phyloP scores from a whole-genome alignment of 2,329 filamentous ascomycete genomes.

The Fusarium mexicanum region DNA sequence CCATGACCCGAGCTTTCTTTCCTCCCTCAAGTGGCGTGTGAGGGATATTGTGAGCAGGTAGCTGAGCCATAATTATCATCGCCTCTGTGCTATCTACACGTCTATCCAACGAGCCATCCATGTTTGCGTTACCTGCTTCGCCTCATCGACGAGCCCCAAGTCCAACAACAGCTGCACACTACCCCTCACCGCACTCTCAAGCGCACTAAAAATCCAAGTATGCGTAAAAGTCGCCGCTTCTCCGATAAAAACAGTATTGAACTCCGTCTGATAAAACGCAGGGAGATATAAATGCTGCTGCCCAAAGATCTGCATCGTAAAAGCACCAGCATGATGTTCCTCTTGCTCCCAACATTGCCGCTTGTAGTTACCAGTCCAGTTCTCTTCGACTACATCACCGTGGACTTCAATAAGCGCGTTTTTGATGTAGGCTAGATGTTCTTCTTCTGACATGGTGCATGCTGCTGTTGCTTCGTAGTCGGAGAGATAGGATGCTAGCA shows the following conservation, averaged over 20 bases:
- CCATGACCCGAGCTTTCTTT: no score
- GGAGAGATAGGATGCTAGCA: slow-evolving; percentile 36
- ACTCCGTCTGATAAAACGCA: slow-evolving; percentile 68
- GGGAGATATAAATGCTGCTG: slow-evolving; percentile 70
- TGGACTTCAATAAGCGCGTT: slow-evolving; percentile 27
- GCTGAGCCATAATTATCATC: accelerated
- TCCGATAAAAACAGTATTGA: slow-evolving; percentile 48
- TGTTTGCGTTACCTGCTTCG: slow-evolving; percentile 62
- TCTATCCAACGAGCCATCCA: slow-evolving; percentile 69
- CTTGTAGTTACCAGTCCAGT: slow-evolving; percentile 67
- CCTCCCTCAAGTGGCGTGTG: not conserved
- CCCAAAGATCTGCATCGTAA: slow-evolving; percentile 59
- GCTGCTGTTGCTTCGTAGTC: slow-evolving; percentile 28
- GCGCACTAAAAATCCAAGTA: slow-evolving; percentile 61
- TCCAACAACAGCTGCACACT: slow-evolving; percentile 64
- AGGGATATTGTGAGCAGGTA: not conserved
- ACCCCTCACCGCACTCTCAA: slow-evolving; percentile 66
- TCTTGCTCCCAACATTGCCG: slow-evolving; percentile 68
- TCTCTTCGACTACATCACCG: slow-evolving; percentile 57
- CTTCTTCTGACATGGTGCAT: slow-evolving; percentile 31
- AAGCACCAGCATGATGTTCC: slow-evolving; percentile 65
- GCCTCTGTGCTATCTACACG: not conserved
- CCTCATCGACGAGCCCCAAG: slow-evolving; percentile 68
- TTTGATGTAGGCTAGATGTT: slow-evolving; percentile 36
- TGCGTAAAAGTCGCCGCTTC: slow-evolving; percentile 63